Evolutionary conservation across 2,329 filamentous ascomycete species (phyloP).

Genomic region (Fusarium sp.): DNA sequence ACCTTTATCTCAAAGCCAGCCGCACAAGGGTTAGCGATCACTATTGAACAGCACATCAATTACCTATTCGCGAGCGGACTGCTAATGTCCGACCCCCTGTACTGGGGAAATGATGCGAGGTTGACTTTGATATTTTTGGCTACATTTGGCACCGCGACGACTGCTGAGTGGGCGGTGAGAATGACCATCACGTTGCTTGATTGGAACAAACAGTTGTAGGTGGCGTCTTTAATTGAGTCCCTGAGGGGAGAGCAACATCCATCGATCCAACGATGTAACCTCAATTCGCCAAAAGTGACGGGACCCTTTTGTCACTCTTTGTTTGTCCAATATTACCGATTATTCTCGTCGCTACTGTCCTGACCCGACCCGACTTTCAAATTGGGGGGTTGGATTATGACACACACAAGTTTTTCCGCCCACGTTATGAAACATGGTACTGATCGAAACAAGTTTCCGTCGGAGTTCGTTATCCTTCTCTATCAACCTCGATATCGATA

Average conservation of each 20-base stretch:
- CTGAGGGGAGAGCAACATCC: conserved; percentile 1
- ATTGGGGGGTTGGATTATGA: neutral
- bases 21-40: conserved; percentile 5
- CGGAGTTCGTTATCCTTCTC: conserved; percentile 16
- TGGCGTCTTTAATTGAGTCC: conserved; percentile 19
- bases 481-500: neutral
- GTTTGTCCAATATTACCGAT: conserved; percentile 20
- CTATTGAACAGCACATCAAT: conserved; percentile 3
- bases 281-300: conserved; percentile 12
- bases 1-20: conserved; percentile 7
- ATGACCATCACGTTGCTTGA: conserved; percentile 3
- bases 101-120: conserved; percentile 30
- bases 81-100: conserved; percentile 34
- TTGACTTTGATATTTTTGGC: conserved; percentile 35
- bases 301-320: conserved; percentile 21
- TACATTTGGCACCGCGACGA: conserved; percentile 1
- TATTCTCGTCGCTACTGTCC: conserved; percentile 10
- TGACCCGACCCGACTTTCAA: neutral
- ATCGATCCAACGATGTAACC: conserved; percentile 35
- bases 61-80: neutral
- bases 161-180: conserved; percentile 16
- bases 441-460: conserved; percentile 16
- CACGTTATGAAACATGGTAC: conserved; percentile 23
- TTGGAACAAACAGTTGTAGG: conserved; percentile 25
- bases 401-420: conserved; percentile 25